phyloP scores from a whole-genome alignment of 345 rosid genomes.

The Dipteronia dyeriana region DNA sequence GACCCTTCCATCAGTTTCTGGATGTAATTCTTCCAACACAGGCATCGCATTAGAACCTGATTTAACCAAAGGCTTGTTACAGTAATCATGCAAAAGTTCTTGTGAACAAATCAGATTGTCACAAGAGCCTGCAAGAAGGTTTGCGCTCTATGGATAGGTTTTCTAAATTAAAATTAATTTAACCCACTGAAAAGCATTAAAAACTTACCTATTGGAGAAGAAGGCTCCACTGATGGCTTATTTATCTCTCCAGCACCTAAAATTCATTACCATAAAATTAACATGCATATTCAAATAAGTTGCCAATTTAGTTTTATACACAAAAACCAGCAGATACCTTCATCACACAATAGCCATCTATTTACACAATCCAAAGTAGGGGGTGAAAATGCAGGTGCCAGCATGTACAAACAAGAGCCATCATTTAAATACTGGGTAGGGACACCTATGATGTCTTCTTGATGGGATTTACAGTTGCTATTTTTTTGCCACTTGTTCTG shows the following conservation, averaged over 20 bases:
- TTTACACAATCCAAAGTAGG: constrained; percentile 62
- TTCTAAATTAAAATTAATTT: neutral
- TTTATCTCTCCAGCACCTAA: constrained; percentile 32
- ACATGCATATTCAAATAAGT: constrained; percentile 9
- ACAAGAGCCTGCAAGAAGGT: constrained; percentile 38
- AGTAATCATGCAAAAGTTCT: constrained; percentile 31
- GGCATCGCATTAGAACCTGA: constrained; percentile 28
- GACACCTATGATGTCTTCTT: constrained; percentile 50
- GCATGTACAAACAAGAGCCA: constrained; percentile 67
- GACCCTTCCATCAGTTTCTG: constrained; percentile 28
- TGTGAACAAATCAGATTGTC: constrained; percentile 32
- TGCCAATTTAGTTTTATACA: constrained; percentile 13
- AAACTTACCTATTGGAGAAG: constrained; percentile 37
- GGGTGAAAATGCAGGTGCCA: constrained; percentile 70
- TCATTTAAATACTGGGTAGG: constrained; percentile 75
- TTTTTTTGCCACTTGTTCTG: constrained; percentile 23
- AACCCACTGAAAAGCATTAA: constrained; percentile 2
- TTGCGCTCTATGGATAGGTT: constrained; percentile 12
- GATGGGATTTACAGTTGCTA: constrained; percentile 24
- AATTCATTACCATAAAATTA: constrained; percentile 21
- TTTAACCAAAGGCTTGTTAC: constrained; percentile 28
- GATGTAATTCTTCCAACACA: constrained; percentile 31
- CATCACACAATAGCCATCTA: constrained; percentile 49
- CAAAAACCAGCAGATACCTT: constrained; percentile 47
- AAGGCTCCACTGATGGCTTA: constrained; percentile 25